Percentiles rank a stretch among this genome's conserved stretches.
These are phyloP conservation scores for Aureobasidium namibiae DNA, from an alignment of 2,329 filamentous ascomycete species.

Conservation along the genomic window DNA sequence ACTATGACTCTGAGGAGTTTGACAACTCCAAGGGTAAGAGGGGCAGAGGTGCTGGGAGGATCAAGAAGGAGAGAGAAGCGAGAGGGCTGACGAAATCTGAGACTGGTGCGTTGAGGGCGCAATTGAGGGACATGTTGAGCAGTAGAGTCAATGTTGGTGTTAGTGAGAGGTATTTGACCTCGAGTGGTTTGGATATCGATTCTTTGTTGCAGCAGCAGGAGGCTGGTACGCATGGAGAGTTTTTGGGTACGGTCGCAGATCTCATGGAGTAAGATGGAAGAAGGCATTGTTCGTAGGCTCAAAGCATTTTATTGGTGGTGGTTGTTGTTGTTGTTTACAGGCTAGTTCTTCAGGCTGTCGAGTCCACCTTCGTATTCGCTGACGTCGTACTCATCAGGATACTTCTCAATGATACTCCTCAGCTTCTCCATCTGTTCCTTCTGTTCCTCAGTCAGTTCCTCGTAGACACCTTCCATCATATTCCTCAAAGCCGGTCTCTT, in stretches of 20 bases:
- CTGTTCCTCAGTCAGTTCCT: conserved; percentile 72
- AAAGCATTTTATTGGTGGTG: not conserved
- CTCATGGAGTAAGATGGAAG: conserved; percentile 21
- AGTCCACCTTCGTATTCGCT: conserved; percentile 66
- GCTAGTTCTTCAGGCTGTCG: conserved; percentile 45
- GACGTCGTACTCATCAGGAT: conserved; percentile 88
- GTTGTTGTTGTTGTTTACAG: not conserved
- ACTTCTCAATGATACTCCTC: conserved; percentile 68
- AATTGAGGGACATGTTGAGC: conserved; percentile 62
- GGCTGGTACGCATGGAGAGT: conserved; percentile 55
- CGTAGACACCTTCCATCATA: conserved; percentile 86
- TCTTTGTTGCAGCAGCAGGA: conserved; percentile 48
- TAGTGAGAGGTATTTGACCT: conserved; percentile 76
- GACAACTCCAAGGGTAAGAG: conserved; percentile 50
- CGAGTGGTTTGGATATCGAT: conserved; percentile 75
- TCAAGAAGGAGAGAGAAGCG: conserved; percentile 66
- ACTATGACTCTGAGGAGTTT: conserved; percentile 85
- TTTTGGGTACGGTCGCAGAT: conserved; percentile 51
- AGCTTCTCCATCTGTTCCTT: conserved; percentile 68
- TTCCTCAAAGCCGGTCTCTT: conserved; percentile 65
- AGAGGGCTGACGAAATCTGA: conserved; percentile 64
- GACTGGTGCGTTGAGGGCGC: conserved; percentile 58
- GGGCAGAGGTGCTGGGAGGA: conserved; percentile 60
- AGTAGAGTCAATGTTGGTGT: conserved; percentile 79
- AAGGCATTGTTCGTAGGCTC: not conserved